Evolutionary conservation across 306 rosid genomes (phyloP), one percentile per base, ranked within the genome.

Genomic region (Trifolium repens): DNA sequence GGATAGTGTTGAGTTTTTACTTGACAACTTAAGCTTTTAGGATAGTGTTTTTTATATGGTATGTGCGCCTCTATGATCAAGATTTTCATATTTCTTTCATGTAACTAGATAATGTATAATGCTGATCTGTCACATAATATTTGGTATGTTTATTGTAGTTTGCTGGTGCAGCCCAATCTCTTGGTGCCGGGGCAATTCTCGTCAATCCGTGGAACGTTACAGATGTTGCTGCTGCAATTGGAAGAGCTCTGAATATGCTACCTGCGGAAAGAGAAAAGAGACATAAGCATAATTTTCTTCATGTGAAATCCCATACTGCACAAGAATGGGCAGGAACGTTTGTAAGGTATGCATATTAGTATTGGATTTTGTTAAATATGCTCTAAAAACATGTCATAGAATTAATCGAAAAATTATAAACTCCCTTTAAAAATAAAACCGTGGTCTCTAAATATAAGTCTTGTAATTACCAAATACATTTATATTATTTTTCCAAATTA

Each of bases 311-410:
- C 54, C 98, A 94, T 87, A 94, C 98, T 68, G 97, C 98, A 47
- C 98, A 94, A 82, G 96, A 94, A 88, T 94, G 98, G 98, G 98
- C 98, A 1, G 98, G 87, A 78, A 94, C 93, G 79, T 94, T 94
- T 72, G 98, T 94, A 40, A 94, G 97, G 98, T 91, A 88, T 66
- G 44, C 47, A 68, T 65, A 37, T 47, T 71, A 24, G 24, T 67
- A 19, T 71, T 37, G 1, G 63, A 67, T 59, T 76, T n/a, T 55
- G 49, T 57, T 42, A n/a, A 53, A 2, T 5, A 2, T 32, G 26
- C 63, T 34, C 43, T 64, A 50, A 40, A 39, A 39, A 32, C 35
- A 32, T 32, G 35, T 32, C 34, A 30, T 30, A 30, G 34, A 30
- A 30, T 30, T 32, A 32, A 32, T n/a, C n/a, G n/a, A n/a, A n/a